Conservation (phyloP, 805 yeast genomes). For the Hanseniaspora opuntiae region DNA sequence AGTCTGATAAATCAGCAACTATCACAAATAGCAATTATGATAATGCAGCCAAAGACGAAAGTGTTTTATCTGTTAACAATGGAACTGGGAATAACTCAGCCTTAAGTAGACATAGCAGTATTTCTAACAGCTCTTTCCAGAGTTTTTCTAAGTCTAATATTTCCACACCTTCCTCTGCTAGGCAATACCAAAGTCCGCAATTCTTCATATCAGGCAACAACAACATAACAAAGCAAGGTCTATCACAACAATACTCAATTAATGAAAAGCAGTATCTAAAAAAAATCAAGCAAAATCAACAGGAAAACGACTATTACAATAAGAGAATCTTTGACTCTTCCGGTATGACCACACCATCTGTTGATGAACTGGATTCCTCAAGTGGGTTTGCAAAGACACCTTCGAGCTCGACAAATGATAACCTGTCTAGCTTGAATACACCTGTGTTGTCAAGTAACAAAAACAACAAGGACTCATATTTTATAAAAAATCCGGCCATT, state of each 20-base stretch:
- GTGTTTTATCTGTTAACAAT: neutral
- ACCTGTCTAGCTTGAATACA: neutral
- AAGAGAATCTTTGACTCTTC: constrained; percentile 10
- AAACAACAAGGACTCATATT: neutral
- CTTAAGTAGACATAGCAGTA: neutral
- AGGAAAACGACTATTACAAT: constrained; percentile 11
- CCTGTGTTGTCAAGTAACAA: neutral
- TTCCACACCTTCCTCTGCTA: constrained; percentile 2
- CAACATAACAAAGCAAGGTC: neutral
- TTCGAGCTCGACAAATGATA: neutral
- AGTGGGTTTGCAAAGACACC: neutral
- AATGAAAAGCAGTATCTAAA: constrained; percentile 15
- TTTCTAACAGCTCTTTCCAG: neutral
- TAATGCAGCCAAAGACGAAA: neutral
- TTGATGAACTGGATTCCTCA: neutral
- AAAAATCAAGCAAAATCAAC: constrained; percentile 10
- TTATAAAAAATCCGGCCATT: neutral
- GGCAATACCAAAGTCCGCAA: neutral
- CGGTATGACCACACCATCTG: neutral
- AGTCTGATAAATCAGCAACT: constrained; percentile 1
- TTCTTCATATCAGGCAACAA: neutral
- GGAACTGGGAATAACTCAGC: neutral
- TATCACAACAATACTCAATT: constrained; percentile 11
- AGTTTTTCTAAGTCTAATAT: neutral
- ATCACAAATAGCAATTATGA: neutral